A percentile compares a stretch with the other conserved stretches of the same genome.
Evolutionary conservation across 1,139 yeast species (phyloP).

Genomic region (Wickerhamiella pararugosa): DNA sequence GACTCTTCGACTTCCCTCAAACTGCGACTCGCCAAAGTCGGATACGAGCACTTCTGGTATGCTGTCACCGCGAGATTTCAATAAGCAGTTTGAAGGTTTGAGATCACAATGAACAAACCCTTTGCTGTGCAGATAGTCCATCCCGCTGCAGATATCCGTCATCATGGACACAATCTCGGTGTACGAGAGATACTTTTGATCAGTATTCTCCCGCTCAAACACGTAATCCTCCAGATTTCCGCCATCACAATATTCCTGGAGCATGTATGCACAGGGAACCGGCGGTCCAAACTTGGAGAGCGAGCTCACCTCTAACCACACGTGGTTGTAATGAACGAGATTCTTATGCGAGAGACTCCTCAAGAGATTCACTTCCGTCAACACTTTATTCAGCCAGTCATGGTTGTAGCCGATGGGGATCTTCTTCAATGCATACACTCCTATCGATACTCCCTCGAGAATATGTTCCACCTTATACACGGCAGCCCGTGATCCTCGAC

Average conservation of each 20-base stretch:
- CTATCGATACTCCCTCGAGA: conserved; percentile 54
- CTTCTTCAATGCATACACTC: conserved; percentile 69
- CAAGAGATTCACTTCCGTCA: conserved; percentile 60
- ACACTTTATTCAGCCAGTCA: conserved; percentile 49
- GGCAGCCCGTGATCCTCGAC: conserved; percentile 73
- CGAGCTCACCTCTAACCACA: conserved; percentile 71
- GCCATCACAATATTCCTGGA: conserved; percentile 79
- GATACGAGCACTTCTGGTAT: conserved; percentile 41
- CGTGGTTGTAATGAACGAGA: conserved; percentile 74
- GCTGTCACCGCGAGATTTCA: conserved; percentile 28
- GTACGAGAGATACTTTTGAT: conserved; percentile 19
- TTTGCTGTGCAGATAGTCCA: conserved; percentile 51
- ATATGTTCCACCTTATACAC: conserved; percentile 74
- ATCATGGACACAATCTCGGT: conserved; percentile 50
- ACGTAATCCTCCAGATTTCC: conserved; percentile 70
- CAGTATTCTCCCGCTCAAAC: conserved; percentile 16
- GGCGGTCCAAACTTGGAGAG: conserved; percentile 40
- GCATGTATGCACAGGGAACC: conserved; percentile 70
- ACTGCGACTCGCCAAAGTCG: conserved; percentile 81
- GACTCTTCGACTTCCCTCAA: conserved; percentile 41
- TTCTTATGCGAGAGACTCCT: conserved; percentile 40
- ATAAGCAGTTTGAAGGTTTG: conserved; percentile 74
- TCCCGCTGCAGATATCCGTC: conserved; percentile 53
- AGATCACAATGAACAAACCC: conserved; percentile 76
- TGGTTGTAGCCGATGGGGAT: conserved; percentile 70